A percentile compares a stretch with the other conserved stretches of the same genome.
Evolutionary conservation across 1,284 basidiomycete species (phyloP).

Genomic region (Hypsizygus ulmarius): DNA sequence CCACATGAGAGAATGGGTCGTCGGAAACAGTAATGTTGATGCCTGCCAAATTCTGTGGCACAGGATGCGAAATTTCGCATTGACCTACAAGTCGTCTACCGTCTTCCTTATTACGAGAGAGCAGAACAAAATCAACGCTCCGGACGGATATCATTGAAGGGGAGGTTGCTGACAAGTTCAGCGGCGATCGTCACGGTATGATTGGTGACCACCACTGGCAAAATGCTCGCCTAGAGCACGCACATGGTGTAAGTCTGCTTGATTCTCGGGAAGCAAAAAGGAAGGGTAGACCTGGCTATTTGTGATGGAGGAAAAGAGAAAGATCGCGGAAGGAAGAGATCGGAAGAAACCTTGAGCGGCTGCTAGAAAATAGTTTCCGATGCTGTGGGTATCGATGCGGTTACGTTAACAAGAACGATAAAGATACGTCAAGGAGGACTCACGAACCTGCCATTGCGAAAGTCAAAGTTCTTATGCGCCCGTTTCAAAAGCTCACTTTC

Average conservation of each 20-base stretch:
- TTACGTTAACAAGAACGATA: constrained; percentile 5
- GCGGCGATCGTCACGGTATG: constrained; percentile 98
- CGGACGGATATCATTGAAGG: constrained; percentile 4
- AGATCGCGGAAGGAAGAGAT: constrained; percentile 91
- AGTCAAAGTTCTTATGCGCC: constrained; percentile 91
- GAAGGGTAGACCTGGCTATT: constrained; percentile 52
- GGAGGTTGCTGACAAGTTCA: constrained; percentile 64
- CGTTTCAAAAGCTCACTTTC: constrained; percentile 84
- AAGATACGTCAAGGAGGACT: constrained; percentile 7
- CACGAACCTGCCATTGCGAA: constrained; percentile 75
- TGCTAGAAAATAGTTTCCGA: constrained; percentile 89
- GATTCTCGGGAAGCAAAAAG: constrained; percentile 22
- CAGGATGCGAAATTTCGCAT: constrained; percentile 96
- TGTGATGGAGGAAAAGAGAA: constrained; percentile 91
- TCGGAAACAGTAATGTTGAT: constrained; percentile 29
- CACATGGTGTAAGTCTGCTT: constrained; percentile 13
- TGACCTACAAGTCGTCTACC: constrained; percentile 86
- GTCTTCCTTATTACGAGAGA: constrained; percentile 56
- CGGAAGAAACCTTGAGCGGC: constrained; percentile 86
- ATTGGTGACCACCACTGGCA: constrained; percentile 93
- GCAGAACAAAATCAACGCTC: constrained; percentile 7
- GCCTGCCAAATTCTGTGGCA: constrained; percentile 34
- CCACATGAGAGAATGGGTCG: constrained; percentile 41
- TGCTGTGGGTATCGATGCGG: constrained; percentile 38
- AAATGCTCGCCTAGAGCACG: constrained; percentile 60